Conservation (phyloP, 2,329 filamentous ascomycete species). For the Apiospora sp. region DNA sequence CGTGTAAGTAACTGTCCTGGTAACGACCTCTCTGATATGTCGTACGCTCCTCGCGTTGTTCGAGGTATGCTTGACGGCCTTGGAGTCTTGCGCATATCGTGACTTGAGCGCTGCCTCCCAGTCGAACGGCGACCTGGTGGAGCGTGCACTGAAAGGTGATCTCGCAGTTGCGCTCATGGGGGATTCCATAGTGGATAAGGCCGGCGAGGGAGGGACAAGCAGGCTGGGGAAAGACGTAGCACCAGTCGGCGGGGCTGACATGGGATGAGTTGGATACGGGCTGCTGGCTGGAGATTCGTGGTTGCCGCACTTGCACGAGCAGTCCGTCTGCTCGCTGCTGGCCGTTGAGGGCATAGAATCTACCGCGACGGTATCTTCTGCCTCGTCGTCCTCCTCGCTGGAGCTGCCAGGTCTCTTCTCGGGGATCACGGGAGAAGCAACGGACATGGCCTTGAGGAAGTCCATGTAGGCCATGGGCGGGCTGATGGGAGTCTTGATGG, state of each 20-base stretch:
- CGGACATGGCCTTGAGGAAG: conserved; percentile 85
- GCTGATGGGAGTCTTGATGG: conserved; percentile 82
- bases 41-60: conserved; percentile 65
- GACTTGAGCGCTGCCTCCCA: conserved; percentile 78
- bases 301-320: conserved; percentile 64
- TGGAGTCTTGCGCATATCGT: conserved; percentile 66
- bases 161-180: conserved; percentile 75
- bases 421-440: conserved; percentile 73
- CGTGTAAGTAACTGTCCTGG: conserved; percentile 92
- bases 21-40: conserved; percentile 87
- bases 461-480: conserved; percentile 91
- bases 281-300: conserved; percentile 61
- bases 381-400: conserved; percentile 57
- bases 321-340: conserved; percentile 61
- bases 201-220: conserved; percentile 79
- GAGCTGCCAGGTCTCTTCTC: conserved; percentile 59
- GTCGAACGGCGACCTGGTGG: conserved; percentile 75
- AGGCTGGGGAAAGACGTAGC: conserved; percentile 70
- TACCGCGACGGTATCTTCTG: conserved; percentile 52
- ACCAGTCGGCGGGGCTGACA: conserved; percentile 69
- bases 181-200: conserved; percentile 72
- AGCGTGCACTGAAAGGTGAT: conserved; percentile 78
- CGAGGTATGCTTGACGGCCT: conserved; percentile 55
- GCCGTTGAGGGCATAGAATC: conserved; percentile 64
- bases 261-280: conserved; percentile 62